Conservation (phyloP, 225 moss, liverwort and hornwort species). For the Physcomitrellopsis africana region DNA sequence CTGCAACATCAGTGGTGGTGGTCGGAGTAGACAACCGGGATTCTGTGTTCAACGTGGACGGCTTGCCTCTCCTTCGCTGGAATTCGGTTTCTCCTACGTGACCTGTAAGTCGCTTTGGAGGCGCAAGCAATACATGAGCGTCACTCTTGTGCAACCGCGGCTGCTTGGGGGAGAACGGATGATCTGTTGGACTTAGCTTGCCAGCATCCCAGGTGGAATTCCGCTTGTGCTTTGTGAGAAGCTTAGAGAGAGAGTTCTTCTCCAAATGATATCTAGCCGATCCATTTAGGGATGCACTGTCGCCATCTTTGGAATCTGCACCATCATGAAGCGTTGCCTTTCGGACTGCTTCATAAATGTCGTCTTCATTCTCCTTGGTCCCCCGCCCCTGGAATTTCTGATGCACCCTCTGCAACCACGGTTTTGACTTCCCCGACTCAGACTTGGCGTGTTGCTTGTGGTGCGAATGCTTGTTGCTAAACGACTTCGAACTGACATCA, state of each 20-base stretch:
- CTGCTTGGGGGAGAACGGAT: conserved; percentile 45
- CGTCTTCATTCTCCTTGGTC: conserved; percentile 14
- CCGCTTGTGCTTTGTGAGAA: conserved; percentile 44
- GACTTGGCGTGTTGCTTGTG: conserved; percentile 16
- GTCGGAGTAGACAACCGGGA: not conserved
- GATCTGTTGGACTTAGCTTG: conserved; percentile 20
- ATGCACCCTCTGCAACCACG: conserved; percentile 24
- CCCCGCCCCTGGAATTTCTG: conserved; percentile 26
- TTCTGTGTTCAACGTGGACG: conserved; percentile 14
- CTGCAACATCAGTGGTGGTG: not conserved
- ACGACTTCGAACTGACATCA: conserved; percentile 48
- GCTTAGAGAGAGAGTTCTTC: conserved; percentile 31
- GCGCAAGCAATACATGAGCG: conserved; percentile 45
- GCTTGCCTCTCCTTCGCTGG: conserved; percentile 21
- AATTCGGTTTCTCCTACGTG: not conserved
- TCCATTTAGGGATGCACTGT: conserved; percentile 14
- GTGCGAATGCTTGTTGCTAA: conserved; percentile 32
- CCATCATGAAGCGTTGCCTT: not conserved
- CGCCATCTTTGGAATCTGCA: conserved; percentile 11
- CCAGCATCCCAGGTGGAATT: conserved; percentile 52
- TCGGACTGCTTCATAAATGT: conserved; percentile 29
- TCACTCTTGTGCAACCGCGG: conserved; percentile 38
- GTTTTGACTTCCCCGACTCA: conserved; percentile 33
- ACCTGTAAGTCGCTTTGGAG: conserved; percentile 42
- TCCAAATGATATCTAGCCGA: not conserved